Evolutionary conservation across 345 rosid genomes (phyloP).

Genomic region (Eutrema japonicum): DNA sequence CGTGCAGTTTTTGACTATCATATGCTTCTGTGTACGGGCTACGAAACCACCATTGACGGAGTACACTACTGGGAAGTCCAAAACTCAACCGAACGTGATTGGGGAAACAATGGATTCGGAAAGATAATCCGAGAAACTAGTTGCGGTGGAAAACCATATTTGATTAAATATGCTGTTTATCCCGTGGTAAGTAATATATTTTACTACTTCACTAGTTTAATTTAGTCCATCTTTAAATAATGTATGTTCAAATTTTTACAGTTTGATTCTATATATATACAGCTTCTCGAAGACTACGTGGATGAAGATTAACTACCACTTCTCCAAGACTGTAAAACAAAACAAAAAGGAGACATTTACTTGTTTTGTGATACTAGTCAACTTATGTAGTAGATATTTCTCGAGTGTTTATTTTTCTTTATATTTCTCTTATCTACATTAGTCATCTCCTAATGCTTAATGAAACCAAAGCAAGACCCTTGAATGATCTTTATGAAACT

Average conservation of each 20-base stretch:
- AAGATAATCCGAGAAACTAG: not conserved
- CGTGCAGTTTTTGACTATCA: no score
- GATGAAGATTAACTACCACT: not conserved
- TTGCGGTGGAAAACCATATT: not conserved
- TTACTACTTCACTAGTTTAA: not conserved
- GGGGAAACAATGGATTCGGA: not conserved
- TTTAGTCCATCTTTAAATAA: not conserved
- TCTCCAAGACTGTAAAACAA: not conserved
- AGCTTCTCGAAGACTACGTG: not conserved
- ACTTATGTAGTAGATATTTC: not conserved
- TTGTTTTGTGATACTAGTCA: not conserved
- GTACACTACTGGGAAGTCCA: not conserved
- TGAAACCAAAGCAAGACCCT: no score
- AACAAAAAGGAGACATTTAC: not conserved
- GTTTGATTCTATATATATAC: no score
- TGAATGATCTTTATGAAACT: no score
- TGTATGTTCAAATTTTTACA: no score
- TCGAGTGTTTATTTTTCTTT: not conserved
- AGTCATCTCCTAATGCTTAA: no score
- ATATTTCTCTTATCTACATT: no score
- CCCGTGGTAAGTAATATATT: not conserved
- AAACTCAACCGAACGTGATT: not conserved
- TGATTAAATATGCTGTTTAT: not conserved
- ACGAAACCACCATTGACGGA: not conserved
- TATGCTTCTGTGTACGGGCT: no score